Evolutionary conservation across 2,329 filamentous ascomycete species (phyloP).

Genomic region (Nigrospora osmanthi): DNA sequence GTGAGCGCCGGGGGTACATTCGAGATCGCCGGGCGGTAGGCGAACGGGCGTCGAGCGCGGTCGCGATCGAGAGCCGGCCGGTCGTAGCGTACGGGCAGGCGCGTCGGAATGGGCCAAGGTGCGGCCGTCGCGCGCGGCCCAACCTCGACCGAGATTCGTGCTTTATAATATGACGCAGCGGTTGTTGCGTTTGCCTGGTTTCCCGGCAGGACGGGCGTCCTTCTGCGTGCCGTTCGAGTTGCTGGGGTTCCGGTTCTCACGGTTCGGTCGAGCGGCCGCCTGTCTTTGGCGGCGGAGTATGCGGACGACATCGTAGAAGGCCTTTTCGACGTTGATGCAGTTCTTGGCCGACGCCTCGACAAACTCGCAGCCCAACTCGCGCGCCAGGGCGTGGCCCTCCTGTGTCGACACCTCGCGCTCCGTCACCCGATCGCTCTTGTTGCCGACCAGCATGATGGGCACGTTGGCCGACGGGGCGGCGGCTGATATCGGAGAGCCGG

Average conservation of each 20-base stretch:
- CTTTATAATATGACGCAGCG: conserved; percentile 35
- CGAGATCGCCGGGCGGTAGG: not conserved
- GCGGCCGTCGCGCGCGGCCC: not conserved
- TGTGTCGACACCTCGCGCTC: conserved; percentile 95
- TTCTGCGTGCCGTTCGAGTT: conserved; percentile 12
- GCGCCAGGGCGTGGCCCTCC: conserved; percentile 85
- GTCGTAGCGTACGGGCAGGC: not conserved
- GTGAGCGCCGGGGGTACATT: not conserved
- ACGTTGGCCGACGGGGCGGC: conserved; percentile 58
- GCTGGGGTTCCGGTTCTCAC: conserved; percentile 12
- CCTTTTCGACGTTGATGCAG: conserved; percentile 97
- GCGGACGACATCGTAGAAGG: conserved; percentile 94
- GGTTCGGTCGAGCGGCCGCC: conserved; percentile 32
- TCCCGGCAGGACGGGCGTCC: not conserved
- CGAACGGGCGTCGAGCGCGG: not conserved
- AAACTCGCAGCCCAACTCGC: conserved; percentile 91
- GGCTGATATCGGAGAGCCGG: conserved; percentile 62
- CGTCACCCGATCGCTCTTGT: conserved; percentile 95
- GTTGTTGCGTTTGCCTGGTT: not conserved
- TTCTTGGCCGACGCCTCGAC: conserved; percentile 97
- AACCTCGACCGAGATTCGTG: not conserved
- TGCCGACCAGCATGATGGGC: conserved; percentile 96
- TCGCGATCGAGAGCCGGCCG: not conserved
- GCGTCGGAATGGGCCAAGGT: not conserved
- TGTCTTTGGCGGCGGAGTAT: conserved; percentile 80